A percentile compares a stretch with the other conserved stretches of the same genome.
Conservation (phyloP, 805 yeast species). For the Hermanozyma aechmeae region DNA sequence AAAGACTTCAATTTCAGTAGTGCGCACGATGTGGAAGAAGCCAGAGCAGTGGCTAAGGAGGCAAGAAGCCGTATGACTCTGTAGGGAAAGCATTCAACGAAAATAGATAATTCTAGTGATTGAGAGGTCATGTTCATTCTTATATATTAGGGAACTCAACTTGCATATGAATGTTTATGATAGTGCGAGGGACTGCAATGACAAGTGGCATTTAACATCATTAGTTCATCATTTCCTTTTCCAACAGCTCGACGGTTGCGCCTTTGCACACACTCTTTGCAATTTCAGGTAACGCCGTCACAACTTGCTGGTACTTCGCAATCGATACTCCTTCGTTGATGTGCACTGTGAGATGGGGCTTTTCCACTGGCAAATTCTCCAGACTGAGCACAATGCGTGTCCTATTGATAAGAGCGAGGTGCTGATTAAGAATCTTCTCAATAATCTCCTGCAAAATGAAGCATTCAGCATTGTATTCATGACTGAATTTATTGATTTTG, state of each 20-base stretch:
- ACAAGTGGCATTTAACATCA: constrained; percentile 1
- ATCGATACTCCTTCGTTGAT: constrained; percentile 19
- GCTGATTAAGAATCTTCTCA: constrained; percentile 41
- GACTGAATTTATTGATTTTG: constrained; percentile 32
- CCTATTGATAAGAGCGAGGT: constrained; percentile 55
- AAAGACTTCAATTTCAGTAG: constrained; percentile 57
- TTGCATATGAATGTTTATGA: not conserved
- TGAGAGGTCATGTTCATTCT: not conserved
- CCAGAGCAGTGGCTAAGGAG: constrained; percentile 71
- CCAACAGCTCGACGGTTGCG: constrained; percentile 19
- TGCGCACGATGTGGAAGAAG: constrained; percentile 86
- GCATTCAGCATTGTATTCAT: constrained; percentile 42
- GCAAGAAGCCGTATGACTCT: constrained; percentile 46
- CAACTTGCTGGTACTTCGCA: constrained; percentile 18
- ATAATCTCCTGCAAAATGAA: constrained; percentile 59
- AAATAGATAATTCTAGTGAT: not conserved
- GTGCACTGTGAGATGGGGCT: constrained; percentile 28
- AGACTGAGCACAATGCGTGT: constrained; percentile 56
- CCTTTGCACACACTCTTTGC: constrained; percentile 14
- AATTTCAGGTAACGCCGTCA: constrained; percentile 13
- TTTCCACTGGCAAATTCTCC: constrained; percentile 13
- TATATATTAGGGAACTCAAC: constrained; percentile 1
- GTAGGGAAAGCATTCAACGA: not conserved
- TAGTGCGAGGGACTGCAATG: not conserved
- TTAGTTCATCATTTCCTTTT: constrained; percentile 16